Evolutionary conservation across 805 yeast species (phyloP), one percentile per base, ranked within the genome.

Genomic region (Blastobotrys muscicola): DNA sequence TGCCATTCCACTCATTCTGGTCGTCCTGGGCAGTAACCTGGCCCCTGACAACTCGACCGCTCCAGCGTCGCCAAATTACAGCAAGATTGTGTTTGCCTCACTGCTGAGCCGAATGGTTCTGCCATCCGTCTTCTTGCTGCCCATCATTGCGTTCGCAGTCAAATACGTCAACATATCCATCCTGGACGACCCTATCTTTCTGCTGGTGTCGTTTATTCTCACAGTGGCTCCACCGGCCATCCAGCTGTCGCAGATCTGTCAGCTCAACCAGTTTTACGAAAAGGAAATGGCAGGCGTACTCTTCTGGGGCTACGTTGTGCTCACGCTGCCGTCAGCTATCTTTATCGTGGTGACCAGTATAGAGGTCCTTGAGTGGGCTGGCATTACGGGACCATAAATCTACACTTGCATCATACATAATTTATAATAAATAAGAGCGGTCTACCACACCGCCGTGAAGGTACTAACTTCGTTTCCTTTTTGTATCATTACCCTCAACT

Each of bases 201-300:
- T 78, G 47, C 70, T 78, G 37, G 78, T 78, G 36, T 68, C 76
- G 9, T 78, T 78, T 51, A 63, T 78, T 13, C 66, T 78, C 38
- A 76, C 82, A 2, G 69, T 75, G 2, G 71, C 80, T 1, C 84
- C 84, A 3, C 83, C 84, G 1, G 84, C 84, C 6, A 77, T 78
- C 50, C 84, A 78, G 61, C 67, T 78, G 36, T 71, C 80, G 12
- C 84, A 78, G 56, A 78, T 78, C 45, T 76, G 80, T 45, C 82
- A 76, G 53, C 58, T 78, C 43, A 78, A 78, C 57, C 70, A 69
- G 39, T 69, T 78, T 23, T 78, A 72, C 57, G 82, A 78, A 52
- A 66, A 68, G 46, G 84, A 78, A 53, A 78, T 78, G 82, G 70
- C 80, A 1, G 75, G 79, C 3, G 80, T 78, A 8, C 62, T 78